phyloP scores from a whole-genome alignment of 805 yeast species.

The Metschnikowia dekortorum region DNA sequence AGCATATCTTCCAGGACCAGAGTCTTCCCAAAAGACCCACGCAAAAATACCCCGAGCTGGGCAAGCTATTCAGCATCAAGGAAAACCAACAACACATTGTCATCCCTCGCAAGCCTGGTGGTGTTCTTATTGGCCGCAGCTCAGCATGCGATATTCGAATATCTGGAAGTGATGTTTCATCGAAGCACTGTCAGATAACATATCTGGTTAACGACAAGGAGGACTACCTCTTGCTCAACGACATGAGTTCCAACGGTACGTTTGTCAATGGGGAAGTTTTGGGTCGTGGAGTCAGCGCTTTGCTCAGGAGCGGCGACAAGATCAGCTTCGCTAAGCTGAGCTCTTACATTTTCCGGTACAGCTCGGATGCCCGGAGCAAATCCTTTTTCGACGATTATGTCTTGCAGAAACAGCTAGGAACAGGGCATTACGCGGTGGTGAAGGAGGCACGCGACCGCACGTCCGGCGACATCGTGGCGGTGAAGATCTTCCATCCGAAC shows the following conservation, averaged over 20 bases:
- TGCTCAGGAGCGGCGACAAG: slow-evolving; percentile 62
- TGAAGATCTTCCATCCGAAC: slow-evolving; percentile 65
- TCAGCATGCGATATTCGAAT: slow-evolving; percentile 55
- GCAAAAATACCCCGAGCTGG: slow-evolving; percentile 18
- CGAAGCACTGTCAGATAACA: slow-evolving; percentile 55
- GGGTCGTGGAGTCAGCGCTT: slow-evolving; percentile 43
- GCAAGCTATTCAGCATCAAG: slow-evolving; percentile 21
- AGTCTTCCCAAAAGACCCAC: slow-evolving; percentile 15
- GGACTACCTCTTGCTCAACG: slow-evolving; percentile 47
- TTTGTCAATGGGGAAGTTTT: slow-evolving; percentile 55
- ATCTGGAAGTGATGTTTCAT: slow-evolving; percentile 58
- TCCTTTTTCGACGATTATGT: slow-evolving; percentile 57
- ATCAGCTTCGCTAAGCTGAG: slow-evolving; percentile 51
- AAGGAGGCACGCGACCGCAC: slow-evolving; percentile 58
- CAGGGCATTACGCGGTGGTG: slow-evolving; percentile 81
- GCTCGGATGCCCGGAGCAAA: slow-evolving; percentile 21
- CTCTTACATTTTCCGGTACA: slow-evolving; percentile 46
- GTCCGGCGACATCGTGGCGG: slow-evolving; percentile 63
- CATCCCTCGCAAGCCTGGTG: slow-evolving; percentile 22
- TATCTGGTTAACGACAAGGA: slow-evolving; percentile 31
- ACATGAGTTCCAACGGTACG: slow-evolving; percentile 62
- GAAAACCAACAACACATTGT: slow-evolving; percentile 20
- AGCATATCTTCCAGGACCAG: slow-evolving; percentile 13
- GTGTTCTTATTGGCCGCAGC: slow-evolving; percentile 49
- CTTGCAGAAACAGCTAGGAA: slow-evolving; percentile 58